Evolutionary conservation across 2,329 filamentous ascomycete species (phyloP), one percentile per base, ranked within the genome.

Genomic region (Cladosporium halotolerans): DNA sequence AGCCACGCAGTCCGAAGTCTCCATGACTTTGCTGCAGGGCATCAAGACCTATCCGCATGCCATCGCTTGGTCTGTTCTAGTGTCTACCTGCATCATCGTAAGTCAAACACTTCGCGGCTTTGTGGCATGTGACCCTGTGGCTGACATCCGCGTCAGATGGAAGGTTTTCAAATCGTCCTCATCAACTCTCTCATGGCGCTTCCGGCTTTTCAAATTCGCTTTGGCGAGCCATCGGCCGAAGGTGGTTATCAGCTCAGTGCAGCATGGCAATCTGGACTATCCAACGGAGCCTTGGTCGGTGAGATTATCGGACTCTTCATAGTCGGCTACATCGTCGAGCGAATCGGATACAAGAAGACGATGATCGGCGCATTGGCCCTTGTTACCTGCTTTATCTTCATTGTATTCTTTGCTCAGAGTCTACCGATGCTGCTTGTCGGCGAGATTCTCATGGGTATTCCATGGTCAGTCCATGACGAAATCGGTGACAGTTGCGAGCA

Each of bases 261-360:
- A 0, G 70, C 75, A 0, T 84, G 81, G 81, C 80, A 83, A 63
- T 76, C 77, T 0, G 80, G 73, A 0, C 62, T 84, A 2, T 75
- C 73, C 6, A 81, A 81, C 53, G 81, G 79, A 19, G 78, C 78
- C 49, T 74, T 78, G 52, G 76, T 78, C 16, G 85, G 85, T 41
- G 81, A 85, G 64, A 81, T 88, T 46, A 75, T 87, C 46, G 85
- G 85, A 11, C 74, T 87, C 44, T 70, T 85, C 58, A 73, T 86
- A 65, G 85, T 84, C 63, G 85, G 84, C 36, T 82, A 76, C 66
- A 68, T 84, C 44, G 81, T 82, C 13, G 83, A 88, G 68, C 51
- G 59, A n/a, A 59, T 60, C 13, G 66, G 66, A 9, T 67, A 61
- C 54, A 57, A 58, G 34, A 63, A 79, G 65, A 85, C 82, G 14